Base-by-base conservation (phyloP, 1,284 basidiomycete species). In the Tilletia caries region DNA sequence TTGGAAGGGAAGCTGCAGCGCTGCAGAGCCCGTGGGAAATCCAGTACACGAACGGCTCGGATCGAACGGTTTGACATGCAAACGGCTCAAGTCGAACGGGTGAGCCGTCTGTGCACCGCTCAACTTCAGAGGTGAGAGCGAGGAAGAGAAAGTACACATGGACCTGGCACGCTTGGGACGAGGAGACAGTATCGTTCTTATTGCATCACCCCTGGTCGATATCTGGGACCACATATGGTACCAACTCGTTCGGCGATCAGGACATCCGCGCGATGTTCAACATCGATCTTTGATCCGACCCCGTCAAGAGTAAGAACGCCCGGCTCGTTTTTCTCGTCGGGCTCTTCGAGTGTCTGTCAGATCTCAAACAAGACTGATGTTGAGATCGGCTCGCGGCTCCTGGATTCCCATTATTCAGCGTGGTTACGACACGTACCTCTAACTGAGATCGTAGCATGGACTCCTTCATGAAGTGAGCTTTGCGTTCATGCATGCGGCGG, bases 401-500 rank as follows among this genome's bases (percentile, higher is more conserved):
- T 60, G 25, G 8, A 10, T 29, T 60, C 8, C 25, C 10, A 25
- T 20, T 33, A 18, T 12, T 52, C 15, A 52, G 23, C 6, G 50
- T 25, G 13, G 6, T 27, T 12, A 33, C 27, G 27, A 27, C 20
- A 33, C 54, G 10, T 27, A 60, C 54, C 54, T 60, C 85, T 71
- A 96, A 81, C 85, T 97, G 95, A 73, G 90, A 91, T 67, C 91
- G 90, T 73, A 98, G 86, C 94, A 97, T 95, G 27, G 83, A 81
- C 29, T 89, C 88, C 83, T 93, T 93, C 91, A 97, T 93, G 76
- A 92, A 96, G 84, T 98, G 95, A 0, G 89, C 89, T 73, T 89
- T 84, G 34, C 94, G 86, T 67, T 86, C 86, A 76, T 84, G 79
- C 88, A 97, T 93, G 50, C 94, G 86, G 65, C 89, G 86, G 75